Conservation (phyloP, 148 eudicot species). For the Spergularia bocconei region DNA sequence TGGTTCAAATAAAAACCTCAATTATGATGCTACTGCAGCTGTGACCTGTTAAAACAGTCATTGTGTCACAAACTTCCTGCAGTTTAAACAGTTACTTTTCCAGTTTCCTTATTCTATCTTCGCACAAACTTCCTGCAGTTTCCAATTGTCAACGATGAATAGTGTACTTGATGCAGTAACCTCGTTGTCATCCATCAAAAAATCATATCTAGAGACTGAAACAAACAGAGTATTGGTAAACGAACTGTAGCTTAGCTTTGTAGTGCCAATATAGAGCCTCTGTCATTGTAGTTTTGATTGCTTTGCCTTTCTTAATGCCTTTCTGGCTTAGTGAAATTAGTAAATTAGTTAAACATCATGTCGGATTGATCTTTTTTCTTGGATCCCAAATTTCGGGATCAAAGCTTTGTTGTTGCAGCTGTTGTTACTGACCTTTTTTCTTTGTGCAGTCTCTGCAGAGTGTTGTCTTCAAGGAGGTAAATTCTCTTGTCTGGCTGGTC, state of each 20-base stretch:
- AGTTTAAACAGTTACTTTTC: neutral
- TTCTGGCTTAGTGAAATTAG: neutral
- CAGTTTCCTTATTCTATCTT: too few relatives aligned
- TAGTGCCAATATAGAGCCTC: too few relatives aligned
- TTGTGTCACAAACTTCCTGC: neutral
- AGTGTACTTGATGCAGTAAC: neutral
- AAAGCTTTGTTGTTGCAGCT: too few relatives aligned
- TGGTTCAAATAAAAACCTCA: neutral
- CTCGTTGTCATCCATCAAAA: neutral
- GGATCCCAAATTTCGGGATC: too few relatives aligned
- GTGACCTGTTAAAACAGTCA: neutral
- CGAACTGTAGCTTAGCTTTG: too few relatives aligned
- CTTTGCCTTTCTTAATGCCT: neutral
- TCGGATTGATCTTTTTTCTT: conserved; percentile 17
- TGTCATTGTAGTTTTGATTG: neutral
- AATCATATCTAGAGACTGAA: neutral
- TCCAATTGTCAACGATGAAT: neutral
- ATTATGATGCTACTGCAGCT: neutral
- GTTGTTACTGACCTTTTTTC: conserved; percentile 16
- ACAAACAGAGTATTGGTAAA: too few relatives aligned
- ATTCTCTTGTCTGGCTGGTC: conserved; percentile 4
- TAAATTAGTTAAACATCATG: too few relatives aligned
- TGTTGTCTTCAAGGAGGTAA: conserved; percentile 96
- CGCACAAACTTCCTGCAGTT: neutral
- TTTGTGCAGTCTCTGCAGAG: conserved; percentile 95